Evolutionary conservation across 2,329 filamentous ascomycete species (phyloP), one percentile per base, ranked within the genome.

Genomic region (Sclerotinia subarctica): DNA sequence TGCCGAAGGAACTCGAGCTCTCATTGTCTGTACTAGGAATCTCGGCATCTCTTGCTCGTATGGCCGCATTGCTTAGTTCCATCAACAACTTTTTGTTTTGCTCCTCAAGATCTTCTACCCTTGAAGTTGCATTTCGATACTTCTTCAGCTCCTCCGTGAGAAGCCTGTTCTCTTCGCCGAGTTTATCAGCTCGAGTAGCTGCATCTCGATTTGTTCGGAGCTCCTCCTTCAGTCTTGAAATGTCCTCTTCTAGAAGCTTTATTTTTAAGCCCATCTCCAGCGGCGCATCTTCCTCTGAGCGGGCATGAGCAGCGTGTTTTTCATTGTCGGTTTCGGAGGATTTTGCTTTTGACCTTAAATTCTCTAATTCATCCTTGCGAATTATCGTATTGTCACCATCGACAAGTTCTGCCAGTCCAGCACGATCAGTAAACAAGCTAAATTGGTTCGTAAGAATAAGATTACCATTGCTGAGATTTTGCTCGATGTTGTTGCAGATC

Each of bases 41-140:
- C 32, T 51, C 38, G 2, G 15, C 19, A 38, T 67, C 58, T 38
- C 68, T 52, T 19, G 58, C 35, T 68, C 62, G 65, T 63, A 66
- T 56, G 6, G 70, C 24, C 4, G 68, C 62, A 38, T 71, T 64
- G 32, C 73, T 51, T 2, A 74, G 59, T 53, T 71, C 70, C 35
- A 42, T 56, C 4, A 67, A 64, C 17, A 75, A 66, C 13, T 69
- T 69, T 49, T 73, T 70, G 60, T 75, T 75, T 63, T 76, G 73
- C 65, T 69, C 69, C 69, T 76, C 71, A 32, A 75, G 44, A 15
- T 60, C 66, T 19, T 70, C 70, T 7, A 72, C 65, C 26, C 64
- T 65, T n/a, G 46, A 52, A 51, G 54, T 63, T 51, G 69, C 64
- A 46, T 47, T 67, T 56, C 67, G 69, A 19, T 58, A 64, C 60